These are phyloP conservation scores for Phascolomyces articulosus DNA, from an alignment of 371 early-diverging fungal genomes.

Conservation along the genomic window DNA sequence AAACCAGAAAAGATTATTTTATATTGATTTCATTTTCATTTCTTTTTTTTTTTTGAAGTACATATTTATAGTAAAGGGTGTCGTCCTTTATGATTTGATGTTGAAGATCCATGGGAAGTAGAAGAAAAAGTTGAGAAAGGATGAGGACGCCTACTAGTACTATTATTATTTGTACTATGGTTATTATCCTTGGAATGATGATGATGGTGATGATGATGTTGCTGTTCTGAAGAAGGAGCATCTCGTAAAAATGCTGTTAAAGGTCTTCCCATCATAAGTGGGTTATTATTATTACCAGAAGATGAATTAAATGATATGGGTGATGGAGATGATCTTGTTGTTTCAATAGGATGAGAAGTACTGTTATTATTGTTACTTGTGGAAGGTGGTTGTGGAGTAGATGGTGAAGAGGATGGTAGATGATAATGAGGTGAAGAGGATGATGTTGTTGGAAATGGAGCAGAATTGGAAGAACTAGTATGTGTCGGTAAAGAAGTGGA, in stretches of 20 bases:
- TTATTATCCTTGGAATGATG: background rate
- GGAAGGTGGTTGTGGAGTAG: background rate
- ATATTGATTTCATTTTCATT: too few species aligned
- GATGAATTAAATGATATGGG: background rate
- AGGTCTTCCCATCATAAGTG: constrained; percentile 21
- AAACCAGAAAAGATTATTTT: too few species aligned
- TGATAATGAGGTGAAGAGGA: too few species aligned
- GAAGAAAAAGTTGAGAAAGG: background rate
- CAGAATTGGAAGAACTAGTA: too few species aligned
- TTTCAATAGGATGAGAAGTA: constrained; percentile 17
- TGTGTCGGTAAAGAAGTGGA: background rate
- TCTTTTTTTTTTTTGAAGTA: too few species aligned
- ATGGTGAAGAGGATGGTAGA: constrained; percentile 11
- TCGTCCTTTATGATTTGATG: background rate
- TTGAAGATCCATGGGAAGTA: background rate
- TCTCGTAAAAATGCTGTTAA: constrained; percentile 25
- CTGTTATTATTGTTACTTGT: background rate
- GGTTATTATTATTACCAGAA: background rate
- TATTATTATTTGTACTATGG: too few species aligned
- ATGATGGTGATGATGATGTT: background rate
- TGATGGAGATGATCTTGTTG: constrained; percentile 8
- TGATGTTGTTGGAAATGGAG: too few species aligned
- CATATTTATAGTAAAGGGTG: background rate
- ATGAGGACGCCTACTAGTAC: background rate
- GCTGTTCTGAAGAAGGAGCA: background rate